Evolutionary conservation across 2,329 filamentous ascomycete genomes (phyloP).

Genomic region (Tolypocladium ovalisporum): DNA sequence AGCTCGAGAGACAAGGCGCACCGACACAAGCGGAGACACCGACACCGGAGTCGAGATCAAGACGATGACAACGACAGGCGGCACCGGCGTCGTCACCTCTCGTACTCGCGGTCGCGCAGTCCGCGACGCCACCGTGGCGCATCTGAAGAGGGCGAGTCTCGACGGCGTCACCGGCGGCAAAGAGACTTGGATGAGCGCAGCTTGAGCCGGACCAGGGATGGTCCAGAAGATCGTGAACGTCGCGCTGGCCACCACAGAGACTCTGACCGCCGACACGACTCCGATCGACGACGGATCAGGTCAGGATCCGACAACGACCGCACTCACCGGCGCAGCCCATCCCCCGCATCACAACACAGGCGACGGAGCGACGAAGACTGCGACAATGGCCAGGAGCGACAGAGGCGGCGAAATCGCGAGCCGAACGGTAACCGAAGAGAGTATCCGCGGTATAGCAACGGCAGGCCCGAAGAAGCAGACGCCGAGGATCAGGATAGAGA

Average conservation of each 20-base stretch:
- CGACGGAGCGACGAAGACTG: neutral
- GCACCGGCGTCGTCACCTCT: conserved; percentile 27
- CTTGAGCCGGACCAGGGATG: conserved; percentile 7
- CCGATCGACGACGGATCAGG: conserved; percentile 14
- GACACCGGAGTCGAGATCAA: conserved; percentile 8
- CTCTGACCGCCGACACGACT: conserved; percentile 12
- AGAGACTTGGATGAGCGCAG: conserved; percentile 14
- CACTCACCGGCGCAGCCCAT: conserved; percentile 2
- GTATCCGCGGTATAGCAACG: conserved; percentile 3
- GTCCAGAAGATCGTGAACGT: conserved; percentile 10
- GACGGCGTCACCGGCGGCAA: conserved; percentile 8
- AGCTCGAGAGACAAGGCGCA: conserved; percentile 18
- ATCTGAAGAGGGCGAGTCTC: conserved; percentile 6
- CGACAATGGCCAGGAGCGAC: neutral
- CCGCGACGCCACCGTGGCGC: conserved; percentile 21
- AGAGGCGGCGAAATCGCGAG: neutral
- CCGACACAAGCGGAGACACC: conserved; percentile 30
- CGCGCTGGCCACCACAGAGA: conserved; percentile 6
- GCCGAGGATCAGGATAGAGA: conserved; percentile 23
- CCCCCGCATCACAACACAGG: neutral
- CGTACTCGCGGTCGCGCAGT: conserved; percentile 33
- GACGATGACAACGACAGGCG: neutral
- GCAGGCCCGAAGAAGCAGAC: conserved; percentile 1
- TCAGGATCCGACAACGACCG: conserved; percentile 5
- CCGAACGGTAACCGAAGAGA: neutral